Conservation (phyloP, 1,139 yeast species). For the Kodamaea sp. region DNA sequence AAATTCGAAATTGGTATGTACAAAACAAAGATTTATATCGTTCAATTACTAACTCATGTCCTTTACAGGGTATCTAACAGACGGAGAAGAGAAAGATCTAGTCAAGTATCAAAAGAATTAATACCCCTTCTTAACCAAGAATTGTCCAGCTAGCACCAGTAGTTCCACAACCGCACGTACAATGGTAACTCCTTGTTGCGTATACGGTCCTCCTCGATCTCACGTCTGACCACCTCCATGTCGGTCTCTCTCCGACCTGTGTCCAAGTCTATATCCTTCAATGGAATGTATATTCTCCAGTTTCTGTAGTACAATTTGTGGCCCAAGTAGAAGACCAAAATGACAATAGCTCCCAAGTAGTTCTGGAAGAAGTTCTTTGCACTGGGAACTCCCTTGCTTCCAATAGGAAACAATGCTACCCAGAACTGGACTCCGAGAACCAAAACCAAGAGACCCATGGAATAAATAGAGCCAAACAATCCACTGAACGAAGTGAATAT, state of each 20-base stretch:
- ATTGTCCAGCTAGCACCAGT: conserved; percentile 15
- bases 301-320: conserved; percentile 36
- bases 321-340: conserved; percentile 32
- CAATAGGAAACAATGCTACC: conserved; percentile 40
- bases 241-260: conserved; percentile 36
- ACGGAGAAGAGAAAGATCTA: conserved; percentile 13
- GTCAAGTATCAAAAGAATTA: conserved; percentile 11
- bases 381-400: conserved; percentile 25
- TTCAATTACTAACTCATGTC: conserved; percentile 7
- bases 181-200: conserved; percentile 15
- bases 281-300: conserved; percentile 31
- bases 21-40: neutral
- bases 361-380: conserved; percentile 39
- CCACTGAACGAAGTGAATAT: conserved; percentile 32
- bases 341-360: conserved; percentile 37
- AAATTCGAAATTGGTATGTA: conserved; percentile 17
- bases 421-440: conserved; percentile 40
- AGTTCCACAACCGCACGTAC: conserved; percentile 18
- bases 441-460: conserved; percentile 30
- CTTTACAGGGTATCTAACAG: conserved; percentile 13
- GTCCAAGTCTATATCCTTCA: conserved; percentile 34
- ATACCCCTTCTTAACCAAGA: conserved; percentile 4
- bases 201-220: conserved; percentile 22
- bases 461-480: conserved; percentile 35
- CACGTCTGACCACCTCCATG: conserved; percentile 25